Evolutionary conservation across 2,329 filamentous ascomycete genomes (phyloP).

Genomic region (Aspergillus sp.): DNA sequence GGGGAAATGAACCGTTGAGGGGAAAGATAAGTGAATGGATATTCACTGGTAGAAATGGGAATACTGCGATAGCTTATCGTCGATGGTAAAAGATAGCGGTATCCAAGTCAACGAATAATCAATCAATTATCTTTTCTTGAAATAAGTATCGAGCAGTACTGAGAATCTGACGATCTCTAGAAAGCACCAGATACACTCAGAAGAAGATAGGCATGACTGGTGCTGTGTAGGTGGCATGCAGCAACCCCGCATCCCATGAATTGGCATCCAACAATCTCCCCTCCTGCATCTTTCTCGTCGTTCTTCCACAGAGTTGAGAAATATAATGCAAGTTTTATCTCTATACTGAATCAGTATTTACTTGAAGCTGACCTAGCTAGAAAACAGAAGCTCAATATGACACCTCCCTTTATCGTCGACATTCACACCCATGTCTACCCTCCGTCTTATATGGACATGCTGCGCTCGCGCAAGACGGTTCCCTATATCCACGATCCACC

Average conservation of each 20-base stretch:
- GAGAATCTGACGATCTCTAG: no score
- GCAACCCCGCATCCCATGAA: neutral
- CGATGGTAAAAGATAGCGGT: no score
- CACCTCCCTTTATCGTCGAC: slow-evolving; percentile 47
- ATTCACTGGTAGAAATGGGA: no score
- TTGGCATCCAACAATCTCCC: neutral
- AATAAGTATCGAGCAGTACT: neutral
- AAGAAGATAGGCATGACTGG: neutral
- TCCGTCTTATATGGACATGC: slow-evolving; percentile 54
- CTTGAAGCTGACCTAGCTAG: neutral
- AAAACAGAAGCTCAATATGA: slow-evolving; percentile 8
- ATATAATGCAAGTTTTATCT: no score
- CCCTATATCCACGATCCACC: slow-evolving; percentile 42
- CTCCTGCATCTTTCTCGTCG: neutral
- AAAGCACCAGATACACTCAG: neutral
- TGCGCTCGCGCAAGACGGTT: slow-evolving; percentile 47
- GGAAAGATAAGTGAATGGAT: no score
- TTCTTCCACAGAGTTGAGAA: neutral
- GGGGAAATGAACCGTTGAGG: no score
- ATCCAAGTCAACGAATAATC: no score
- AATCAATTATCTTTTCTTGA: no score
- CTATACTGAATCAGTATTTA: no score
- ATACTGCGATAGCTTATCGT: no score
- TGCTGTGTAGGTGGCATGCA: neutral
- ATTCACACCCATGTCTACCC: slow-evolving; percentile 63